A percentile compares a stretch with the other conserved stretches of the same genome.
Conservation (phyloP, 2,329 filamentous ascomycete species). For the Colletotrichum cuscutae region DNA sequence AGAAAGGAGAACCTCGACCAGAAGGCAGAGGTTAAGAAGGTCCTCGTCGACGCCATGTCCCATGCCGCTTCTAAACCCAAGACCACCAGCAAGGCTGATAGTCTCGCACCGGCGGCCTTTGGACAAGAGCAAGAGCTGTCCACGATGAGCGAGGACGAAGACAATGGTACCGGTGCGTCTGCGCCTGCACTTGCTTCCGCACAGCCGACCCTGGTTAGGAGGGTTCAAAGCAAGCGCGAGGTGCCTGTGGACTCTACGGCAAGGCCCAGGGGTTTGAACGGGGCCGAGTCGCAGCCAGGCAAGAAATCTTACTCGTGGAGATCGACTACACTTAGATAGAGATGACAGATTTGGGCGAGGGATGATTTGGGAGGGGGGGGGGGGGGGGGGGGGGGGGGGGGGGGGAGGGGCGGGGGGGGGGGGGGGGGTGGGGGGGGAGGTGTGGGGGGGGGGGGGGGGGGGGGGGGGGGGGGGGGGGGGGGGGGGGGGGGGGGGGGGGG, state of each 20-base stretch:
- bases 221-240: background rate
- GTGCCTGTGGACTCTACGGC: background rate
- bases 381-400: too few relatives aligned
- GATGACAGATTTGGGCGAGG: too few relatives aligned
- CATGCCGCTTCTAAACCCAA: background rate
- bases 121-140: background rate
- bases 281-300: background rate
- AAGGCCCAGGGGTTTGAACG: background rate
- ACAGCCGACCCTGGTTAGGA: background rate
- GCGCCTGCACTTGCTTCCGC: too few relatives aligned
- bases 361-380: too few relatives aligned
- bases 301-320: background rate
- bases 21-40: conserved; percentile 10
- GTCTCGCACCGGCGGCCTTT: background rate
- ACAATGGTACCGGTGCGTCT: background rate
- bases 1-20: conserved; percentile 6
- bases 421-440: too few relatives aligned
- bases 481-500: too few relatives aligned
- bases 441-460: too few relatives aligned
- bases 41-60: conserved; percentile 3
- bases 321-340: conserved; percentile 5
- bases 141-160: background rate
- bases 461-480: too few relatives aligned
- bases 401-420: too few relatives aligned
- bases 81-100: background rate